Base-by-base conservation (phyloP, 139 green algal genomes). In the Eudorina sp. region DNA sequence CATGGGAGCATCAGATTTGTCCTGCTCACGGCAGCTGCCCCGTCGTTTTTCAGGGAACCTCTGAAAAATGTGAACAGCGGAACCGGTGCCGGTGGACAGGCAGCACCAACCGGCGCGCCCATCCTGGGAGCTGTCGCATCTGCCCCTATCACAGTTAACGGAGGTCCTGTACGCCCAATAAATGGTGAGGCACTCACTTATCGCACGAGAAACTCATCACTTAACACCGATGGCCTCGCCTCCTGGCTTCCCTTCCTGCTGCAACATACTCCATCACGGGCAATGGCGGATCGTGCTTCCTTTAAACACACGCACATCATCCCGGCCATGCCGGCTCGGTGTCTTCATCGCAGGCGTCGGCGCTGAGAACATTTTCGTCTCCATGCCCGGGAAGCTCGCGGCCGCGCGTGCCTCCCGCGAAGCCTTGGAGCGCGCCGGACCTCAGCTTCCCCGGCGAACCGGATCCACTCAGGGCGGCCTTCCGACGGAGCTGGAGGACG, bases 381-480 rank as follows among this genome's bases (percentile, higher is more conserved):
- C 81, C 9, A 79, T 87, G 81, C 81, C 81, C 2, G 64, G 45
- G n/a, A 87, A 64, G 45, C 81, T 87, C 2, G 81, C 81, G 11
- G 81, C 81, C 1, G 81, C 81, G 0, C 45, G 81, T 5, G 81
- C 81, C 11, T 87, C 81, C 0, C 64, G 81, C 0, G 81, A 87
- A 31, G 60, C 60, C 4, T 62, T 41, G 29, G 60, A 86, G n/a
- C 79, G 58, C 31, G 16, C 18, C n/a, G 31, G 48, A 51, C 31
- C 25, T 29, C 13, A 21, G 77, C 13, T 66, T 41, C 60, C n/a
- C 0, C 80, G 60, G 0, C 79, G 79, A 6, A 23, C 51, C 8
- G 55, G 11, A 14, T 75, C 58, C 8, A 43, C 38, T 6, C 58
- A 74, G 41, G 45, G 27, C 43, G 58, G 40, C 3, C 55, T 84